Base-by-base conservation (phyloP, 2,329 filamentous ascomycete species). In the Didymosphaeria variabile region DNA sequence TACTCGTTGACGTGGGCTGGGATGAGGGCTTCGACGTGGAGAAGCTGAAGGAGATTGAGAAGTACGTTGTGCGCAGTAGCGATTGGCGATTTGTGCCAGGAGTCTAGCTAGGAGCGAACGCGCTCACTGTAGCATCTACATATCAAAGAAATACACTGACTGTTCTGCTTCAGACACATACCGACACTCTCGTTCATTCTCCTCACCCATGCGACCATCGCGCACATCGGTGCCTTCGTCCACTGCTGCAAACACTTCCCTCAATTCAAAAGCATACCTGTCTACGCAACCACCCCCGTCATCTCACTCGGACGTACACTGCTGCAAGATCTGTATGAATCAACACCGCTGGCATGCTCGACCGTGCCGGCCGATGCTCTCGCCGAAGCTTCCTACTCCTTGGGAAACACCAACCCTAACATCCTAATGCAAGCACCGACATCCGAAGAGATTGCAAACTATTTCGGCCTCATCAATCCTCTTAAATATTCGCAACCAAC, bases 161-260 rank as follows among this genome's bases (percentile, higher is more conserved):
- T 42, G 23, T 52, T 59, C 40, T 34, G 49, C 36, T 55, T 51
- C 68, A 95, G 93, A 83, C 92, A 96, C 83, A 88, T 96, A 10
- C 92, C 94, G 23, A 97, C 94, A 0, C 86, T 99, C 46, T 98
- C 95, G 3, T 85, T 99, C 69, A 90, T 99, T 72, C 91, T 99
- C 44, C 86, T 99, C 67, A 99, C 95, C 1, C 95, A 99, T 78
- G 92, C 95, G 64, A 99, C 94, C 0, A 87, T 92, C 55, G 89
- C 92, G 55, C 95, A 99, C 81, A 87, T 99, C 59, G 94, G 92
- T 68, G 95, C 95, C 61, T 97, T 92, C 77, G 94, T 92, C 46
- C 94, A 98, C 79, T 97, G 94, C 83, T 98, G 95, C 88, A 97
- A 97, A 79, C 90, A 97, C 78, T 91, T 98, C 65, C 93, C 95